Conservation (phyloP, 225 moss, liverwort and hornwort species). For the Polytrichum commune region DNA sequence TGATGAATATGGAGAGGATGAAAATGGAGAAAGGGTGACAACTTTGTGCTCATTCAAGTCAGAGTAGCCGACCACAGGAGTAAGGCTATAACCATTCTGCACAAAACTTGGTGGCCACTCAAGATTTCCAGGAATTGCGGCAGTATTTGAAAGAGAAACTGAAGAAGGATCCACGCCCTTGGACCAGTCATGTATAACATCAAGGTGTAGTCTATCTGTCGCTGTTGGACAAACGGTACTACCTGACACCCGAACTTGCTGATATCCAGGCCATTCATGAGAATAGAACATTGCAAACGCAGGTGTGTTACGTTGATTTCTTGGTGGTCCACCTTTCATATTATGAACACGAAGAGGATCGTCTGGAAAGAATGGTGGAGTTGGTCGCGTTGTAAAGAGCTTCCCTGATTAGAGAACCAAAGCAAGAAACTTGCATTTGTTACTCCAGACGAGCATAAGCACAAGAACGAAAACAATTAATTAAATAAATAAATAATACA, state of each 20-base stretch:
- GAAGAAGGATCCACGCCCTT: conserved; percentile 52
- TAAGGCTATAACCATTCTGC: conserved; percentile 54
- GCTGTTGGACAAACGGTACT: conserved; percentile 70
- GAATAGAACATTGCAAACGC: conserved; percentile 60
- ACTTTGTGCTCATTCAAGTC: conserved; percentile 53
- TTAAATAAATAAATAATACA: no score
- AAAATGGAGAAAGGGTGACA: conserved; percentile 40
- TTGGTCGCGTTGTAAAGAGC: conserved; percentile 29
- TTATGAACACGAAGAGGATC: conserved; percentile 49
- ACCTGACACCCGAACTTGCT: conserved; percentile 70
- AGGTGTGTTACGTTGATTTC: conserved; percentile 48
- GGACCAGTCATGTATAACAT: conserved; percentile 71
- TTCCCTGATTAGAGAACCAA: conserved; percentile 21
- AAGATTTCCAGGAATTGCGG: conserved; percentile 48
- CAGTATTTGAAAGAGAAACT: conserved; percentile 44
- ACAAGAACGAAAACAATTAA: no score
- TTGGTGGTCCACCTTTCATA: conserved; percentile 54
- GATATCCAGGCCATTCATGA: conserved; percentile 89
- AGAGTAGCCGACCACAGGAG: conserved; percentile 51
- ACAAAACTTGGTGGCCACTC: conserved; percentile 63
- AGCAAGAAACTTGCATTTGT: no score
- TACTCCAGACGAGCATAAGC: no score
- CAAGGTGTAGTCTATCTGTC: conserved; percentile 81
- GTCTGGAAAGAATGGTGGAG: conserved; percentile 36
- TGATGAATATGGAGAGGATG: conserved; percentile 56